These are phyloP conservation scores for Schoenoplectus triqueter DNA, from an alignment of 202 grass and related monocot species.

Conservation along the genomic window DNA sequence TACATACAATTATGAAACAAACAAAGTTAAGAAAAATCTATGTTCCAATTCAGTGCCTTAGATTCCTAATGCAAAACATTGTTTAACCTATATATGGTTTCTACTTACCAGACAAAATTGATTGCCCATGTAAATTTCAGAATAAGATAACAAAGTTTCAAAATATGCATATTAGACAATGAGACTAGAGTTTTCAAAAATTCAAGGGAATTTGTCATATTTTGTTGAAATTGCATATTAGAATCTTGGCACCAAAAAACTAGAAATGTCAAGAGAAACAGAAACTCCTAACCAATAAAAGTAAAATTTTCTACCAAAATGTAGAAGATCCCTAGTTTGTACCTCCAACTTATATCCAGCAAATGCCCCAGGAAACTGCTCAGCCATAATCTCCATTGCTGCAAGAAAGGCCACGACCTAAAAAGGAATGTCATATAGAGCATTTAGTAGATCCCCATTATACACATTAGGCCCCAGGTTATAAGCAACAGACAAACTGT, in stretches of 20 bases:
- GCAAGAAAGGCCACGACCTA: constrained; percentile 88
- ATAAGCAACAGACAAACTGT: constrained; percentile 5
- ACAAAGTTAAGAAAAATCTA: constrained; percentile 29
- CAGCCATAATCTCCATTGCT: constrained; percentile 68
- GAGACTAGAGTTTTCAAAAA: background rate
- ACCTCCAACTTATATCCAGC: constrained; percentile 76
- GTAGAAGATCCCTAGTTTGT: constrained; percentile 25
- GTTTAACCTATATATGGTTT: background rate
- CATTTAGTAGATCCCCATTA: background rate
- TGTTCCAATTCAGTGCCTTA: constrained; percentile 8
- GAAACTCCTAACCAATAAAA: background rate
- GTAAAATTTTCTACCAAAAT: constrained; percentile 21
- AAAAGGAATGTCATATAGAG: constrained; percentile 10
- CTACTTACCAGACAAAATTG: background rate
- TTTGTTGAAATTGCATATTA: background rate
- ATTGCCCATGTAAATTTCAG: background rate
- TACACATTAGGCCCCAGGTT: background rate
- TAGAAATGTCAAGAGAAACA: background rate
- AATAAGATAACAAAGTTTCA: background rate
- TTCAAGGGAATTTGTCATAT: background rate
- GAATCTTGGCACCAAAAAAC: background rate
- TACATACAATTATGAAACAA: constrained; percentile 43
- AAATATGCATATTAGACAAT: background rate
- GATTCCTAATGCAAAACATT: constrained; percentile 29
- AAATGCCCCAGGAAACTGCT: constrained; percentile 79